Base-by-base conservation (phyloP, 2,329 filamentous ascomycete species). In the Fusarium sp. region DNA sequence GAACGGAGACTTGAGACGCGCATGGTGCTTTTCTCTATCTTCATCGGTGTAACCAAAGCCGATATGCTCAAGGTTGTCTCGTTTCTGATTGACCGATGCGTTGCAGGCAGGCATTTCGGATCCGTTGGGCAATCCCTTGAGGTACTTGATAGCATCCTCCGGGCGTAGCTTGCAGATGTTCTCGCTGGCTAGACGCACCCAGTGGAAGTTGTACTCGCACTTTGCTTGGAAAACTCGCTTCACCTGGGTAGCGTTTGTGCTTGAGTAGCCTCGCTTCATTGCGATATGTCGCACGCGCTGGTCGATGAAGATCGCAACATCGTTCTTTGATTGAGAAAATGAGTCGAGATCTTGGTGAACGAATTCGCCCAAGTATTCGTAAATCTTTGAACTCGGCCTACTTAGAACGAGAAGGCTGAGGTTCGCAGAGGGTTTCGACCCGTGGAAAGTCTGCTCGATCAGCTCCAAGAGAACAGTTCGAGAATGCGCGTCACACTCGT, bases 141-240 rank as follows among this genome's bases (percentile, higher is more conserved):
- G 56, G 11, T 37, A 40, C 45, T 58, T 37, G 26, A 73, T 48
- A 19, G 67, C 70, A 26, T 75, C 51, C 24, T 73, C 72, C 1
- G 68, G 70, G 24, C 56, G 52, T 26, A 65, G 39, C 13, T 47
- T 35, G 19, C 67, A 58, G 2, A 75, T 62, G 28, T 70, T 70
- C 43, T 63, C 43, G 28, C 72, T 71, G 14, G 68, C 71, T 24
- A 69, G 63, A 28, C 68, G 68, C 22, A 74, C 54, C 71, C 70
- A 75, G 14, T 75, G 58, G 22, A 75, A 75, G 14, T 59, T 75
- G 10, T 66, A 63, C 45, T 68, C 66, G 7, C 67, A 66, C 39
- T 70, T 75, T 15, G 62, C 45, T 40, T 54, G 45, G 8, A 75
- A 70, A 7, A 68, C 62, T 10, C 63, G 39, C 7, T 45, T 57